These are phyloP conservation scores for Cercophora newfieldiana DNA, from an alignment of 495 filamentous ascomycete genomes.

Conservation along the genomic window DNA sequence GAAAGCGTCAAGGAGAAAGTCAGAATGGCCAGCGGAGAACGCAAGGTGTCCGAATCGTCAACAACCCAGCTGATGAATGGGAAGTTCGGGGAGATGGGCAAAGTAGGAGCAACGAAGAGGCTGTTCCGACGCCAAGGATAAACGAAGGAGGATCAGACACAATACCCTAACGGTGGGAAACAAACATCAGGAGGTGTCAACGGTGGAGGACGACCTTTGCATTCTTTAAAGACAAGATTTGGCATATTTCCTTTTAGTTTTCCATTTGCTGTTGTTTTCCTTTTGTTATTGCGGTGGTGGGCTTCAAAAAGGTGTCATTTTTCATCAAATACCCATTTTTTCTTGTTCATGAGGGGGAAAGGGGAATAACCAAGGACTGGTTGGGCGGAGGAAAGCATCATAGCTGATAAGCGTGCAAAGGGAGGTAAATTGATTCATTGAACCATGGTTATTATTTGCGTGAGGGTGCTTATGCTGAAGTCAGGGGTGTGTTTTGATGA, in stretches of 20 bases:
- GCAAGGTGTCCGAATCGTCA: constrained; percentile 24
- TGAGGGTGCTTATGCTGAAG: too few species aligned
- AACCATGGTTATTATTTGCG: too few species aligned
- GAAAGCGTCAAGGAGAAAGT: constrained; percentile 72
- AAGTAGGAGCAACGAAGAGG: constrained; percentile 56
- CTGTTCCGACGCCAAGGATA: constrained; percentile 42
- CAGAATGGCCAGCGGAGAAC: constrained; percentile 53
- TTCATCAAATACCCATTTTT: neutral
- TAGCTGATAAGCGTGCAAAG: neutral
- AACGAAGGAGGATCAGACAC: neutral
- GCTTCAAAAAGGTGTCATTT: neutral
- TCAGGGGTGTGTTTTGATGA: too few species aligned
- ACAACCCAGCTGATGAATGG: constrained; percentile 19
- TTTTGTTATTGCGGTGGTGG: neutral
- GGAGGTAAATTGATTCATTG: neutral
- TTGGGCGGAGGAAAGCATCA: neutral
- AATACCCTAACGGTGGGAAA: neutral
- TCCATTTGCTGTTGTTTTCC: neutral
- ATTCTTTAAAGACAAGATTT: neutral
- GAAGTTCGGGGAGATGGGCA: constrained; percentile 59
- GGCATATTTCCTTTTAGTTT: neutral
- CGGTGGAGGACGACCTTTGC: neutral
- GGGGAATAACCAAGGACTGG: neutral
- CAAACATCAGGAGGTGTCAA: neutral
- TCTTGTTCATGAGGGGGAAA: neutral